Percentiles rank a stretch among this genome's conserved stretches.
Conservation (phyloP, 306 rosid genomes). For the Inga laurina region DNA sequence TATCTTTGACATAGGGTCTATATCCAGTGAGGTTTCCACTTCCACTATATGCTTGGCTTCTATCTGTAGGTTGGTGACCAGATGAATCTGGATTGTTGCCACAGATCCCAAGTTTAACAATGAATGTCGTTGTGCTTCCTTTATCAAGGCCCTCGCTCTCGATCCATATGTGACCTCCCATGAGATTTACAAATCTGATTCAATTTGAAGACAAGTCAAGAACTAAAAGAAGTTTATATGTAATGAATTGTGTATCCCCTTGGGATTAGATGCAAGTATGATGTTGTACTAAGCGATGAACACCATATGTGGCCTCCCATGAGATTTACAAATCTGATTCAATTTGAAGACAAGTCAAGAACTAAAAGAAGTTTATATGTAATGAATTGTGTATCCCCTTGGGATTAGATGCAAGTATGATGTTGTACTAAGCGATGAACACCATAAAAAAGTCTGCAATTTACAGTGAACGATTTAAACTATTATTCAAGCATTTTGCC, state of each 20-base stretch:
- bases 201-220: slow-evolving; percentile 33
- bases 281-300: not conserved
- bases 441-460: not conserved
- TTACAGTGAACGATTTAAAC: not conserved
- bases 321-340: slow-evolving; percentile 81
- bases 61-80: slow-evolving; percentile 40
- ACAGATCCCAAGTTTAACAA: slow-evolving; percentile 75
- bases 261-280: not conserved
- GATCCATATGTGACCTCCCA: slow-evolving; percentile 95
- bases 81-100: slow-evolving; percentile 53
- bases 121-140: slow-evolving; percentile 68
- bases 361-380: not conserved
- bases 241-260: not conserved
- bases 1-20: slow-evolving; percentile 49
- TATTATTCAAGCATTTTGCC: not conserved
- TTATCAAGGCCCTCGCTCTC: slow-evolving; percentile 84
- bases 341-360: slow-evolving; percentile 31
- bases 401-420: not conserved
- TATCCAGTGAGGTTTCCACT: slow-evolving; percentile 69
- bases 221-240: not conserved
- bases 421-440: not conserved
- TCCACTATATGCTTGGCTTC: slow-evolving; percentile 51
- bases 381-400: not conserved
- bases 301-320: slow-evolving; percentile 83
- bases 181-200: slow-evolving; percentile 84